Percentiles rank a stretch among this genome's conserved stretches.
phyloP scores from a whole-genome alignment of 1,284 basidiomycete genomes.

The Apiotrichum sp. region DNA sequence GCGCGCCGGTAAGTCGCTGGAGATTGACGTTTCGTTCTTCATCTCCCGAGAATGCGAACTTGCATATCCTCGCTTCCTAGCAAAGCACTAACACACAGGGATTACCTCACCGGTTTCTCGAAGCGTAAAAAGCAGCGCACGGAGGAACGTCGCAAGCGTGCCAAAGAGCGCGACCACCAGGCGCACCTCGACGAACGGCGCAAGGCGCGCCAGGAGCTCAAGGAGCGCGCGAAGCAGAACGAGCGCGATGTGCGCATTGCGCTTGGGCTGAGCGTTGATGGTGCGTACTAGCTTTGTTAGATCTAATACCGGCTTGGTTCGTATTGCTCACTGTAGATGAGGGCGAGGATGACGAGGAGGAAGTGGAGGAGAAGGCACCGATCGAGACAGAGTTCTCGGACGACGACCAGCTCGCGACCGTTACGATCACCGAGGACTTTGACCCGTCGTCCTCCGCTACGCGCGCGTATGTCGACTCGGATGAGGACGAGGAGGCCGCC shows the following conservation, averaged over 20 bases:
- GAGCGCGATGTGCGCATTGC: conserved; percentile 39
- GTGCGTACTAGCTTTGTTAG: conserved; percentile 8
- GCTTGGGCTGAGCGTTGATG: conserved; percentile 37
- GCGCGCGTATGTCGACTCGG: conserved; percentile 1
- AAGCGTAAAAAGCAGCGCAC: conserved; percentile 48
- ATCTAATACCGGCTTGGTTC: too few relatives aligned
- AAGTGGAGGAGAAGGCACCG: conserved; percentile 14
- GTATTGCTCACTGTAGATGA: neutral
- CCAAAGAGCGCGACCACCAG: conserved; percentile 43
- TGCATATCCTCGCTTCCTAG: too few relatives aligned
- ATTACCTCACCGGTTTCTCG: conserved; percentile 47
- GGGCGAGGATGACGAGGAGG: conserved; percentile 11
- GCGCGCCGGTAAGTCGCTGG: conserved; percentile 34
- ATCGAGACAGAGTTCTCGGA: conserved; percentile 42
- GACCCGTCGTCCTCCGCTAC: conserved; percentile 22
- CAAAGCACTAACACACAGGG: conserved; percentile 22
- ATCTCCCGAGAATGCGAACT: too few relatives aligned
- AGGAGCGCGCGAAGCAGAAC: conserved; percentile 40
- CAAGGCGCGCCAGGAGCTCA: conserved; percentile 41
- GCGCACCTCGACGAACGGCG: conserved; percentile 42
- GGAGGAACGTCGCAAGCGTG: conserved; percentile 39
- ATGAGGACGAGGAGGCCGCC: neutral
- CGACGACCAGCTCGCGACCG: conserved; percentile 45
- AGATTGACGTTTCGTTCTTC: too few relatives aligned
- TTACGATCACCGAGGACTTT: conserved; percentile 47